Base-by-base conservation (phyloP, 2,329 filamentous ascomycete species). In the Lachnellula occidentalis region DNA sequence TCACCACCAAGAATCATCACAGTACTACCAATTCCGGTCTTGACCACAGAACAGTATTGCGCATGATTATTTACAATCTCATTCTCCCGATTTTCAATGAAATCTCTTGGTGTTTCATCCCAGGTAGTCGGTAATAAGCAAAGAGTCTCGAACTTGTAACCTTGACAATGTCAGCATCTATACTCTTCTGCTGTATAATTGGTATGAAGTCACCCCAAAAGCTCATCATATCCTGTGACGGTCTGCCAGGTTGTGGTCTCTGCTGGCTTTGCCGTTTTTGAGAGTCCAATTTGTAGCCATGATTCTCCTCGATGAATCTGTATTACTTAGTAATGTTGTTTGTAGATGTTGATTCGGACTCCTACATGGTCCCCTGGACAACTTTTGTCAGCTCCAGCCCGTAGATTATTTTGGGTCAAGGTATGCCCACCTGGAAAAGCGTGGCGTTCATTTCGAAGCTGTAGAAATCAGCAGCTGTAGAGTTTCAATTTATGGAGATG, bases 391-490 rank as follows among this genome's bases (percentile, higher is more conserved):
- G 63, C 56, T 58, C 50, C 9, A 34, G 24, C 22, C 17, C 15
- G 11, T 8, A 34, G 22, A 37, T 27, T 43, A 8, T 45, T 24
- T 41, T 24, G 5, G 24, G 45, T 50, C 11, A 41, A 52, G 53
- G 53, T 48, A n/a, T 51, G 50, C 61, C 54, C 73, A 94, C 92
- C 76, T 97, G 87, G 67, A 91, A 94, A 49, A 85, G 77, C 2
- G 92, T 96, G 48, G 90, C 92, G 69, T 96, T 96, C 91, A 99
- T 96, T 70, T 95, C 88, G 66, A 96, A 97, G 48, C 88, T 91
- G 66, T 50, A 41, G 54, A 62, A 8, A 45, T 57, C 48, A 55
- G 49, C 34, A n/a, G 45, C 31, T 21, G 50, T 3, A 9, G 11
- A 43, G 15, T 31, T 15, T 45, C 21, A 45, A 39, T 42, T 22